phyloP scores from a whole-genome alignment of 148 eudicot species.

The Nyssa sinensis region DNA sequence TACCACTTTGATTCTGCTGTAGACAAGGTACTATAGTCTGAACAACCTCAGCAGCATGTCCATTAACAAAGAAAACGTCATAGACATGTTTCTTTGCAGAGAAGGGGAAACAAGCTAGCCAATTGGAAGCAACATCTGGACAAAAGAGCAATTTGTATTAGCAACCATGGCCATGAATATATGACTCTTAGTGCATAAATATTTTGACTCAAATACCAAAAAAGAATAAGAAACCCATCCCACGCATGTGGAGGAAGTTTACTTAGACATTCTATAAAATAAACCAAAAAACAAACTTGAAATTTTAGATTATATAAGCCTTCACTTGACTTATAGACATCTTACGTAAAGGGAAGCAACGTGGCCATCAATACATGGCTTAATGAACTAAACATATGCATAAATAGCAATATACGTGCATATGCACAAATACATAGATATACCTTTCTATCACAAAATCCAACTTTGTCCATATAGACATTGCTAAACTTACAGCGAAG shows the following conservation, averaged over 20 bases:
- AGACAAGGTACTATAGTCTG: slow-evolving; percentile 73
- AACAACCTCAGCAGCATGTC: slow-evolving; percentile 61
- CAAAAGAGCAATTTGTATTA: slow-evolving; percentile 15
- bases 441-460: neutral
- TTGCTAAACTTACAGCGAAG: neutral
- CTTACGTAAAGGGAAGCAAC: too few species aligned
- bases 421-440: too few species aligned
- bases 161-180: neutral
- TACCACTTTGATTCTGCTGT: slow-evolving; percentile 34
- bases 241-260: neutral
- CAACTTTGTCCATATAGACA: neutral
- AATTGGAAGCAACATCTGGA: slow-evolving; percentile 85
- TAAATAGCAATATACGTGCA: too few species aligned
- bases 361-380: too few species aligned
- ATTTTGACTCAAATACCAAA: neutral
- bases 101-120: slow-evolving; percentile 79
- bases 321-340: too few species aligned
- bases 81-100: slow-evolving; percentile 75
- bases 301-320: neutral
- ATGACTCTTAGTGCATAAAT: neutral
- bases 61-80: slow-evolving; percentile 74
- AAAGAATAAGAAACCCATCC: neutral
- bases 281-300: neutral
- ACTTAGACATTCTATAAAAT: neutral
- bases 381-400: too few species aligned